These are phyloP conservation scores for Coemansia sp. DNA, from an alignment of 192 early-diverging fungal species.

Conservation along the genomic window DNA sequence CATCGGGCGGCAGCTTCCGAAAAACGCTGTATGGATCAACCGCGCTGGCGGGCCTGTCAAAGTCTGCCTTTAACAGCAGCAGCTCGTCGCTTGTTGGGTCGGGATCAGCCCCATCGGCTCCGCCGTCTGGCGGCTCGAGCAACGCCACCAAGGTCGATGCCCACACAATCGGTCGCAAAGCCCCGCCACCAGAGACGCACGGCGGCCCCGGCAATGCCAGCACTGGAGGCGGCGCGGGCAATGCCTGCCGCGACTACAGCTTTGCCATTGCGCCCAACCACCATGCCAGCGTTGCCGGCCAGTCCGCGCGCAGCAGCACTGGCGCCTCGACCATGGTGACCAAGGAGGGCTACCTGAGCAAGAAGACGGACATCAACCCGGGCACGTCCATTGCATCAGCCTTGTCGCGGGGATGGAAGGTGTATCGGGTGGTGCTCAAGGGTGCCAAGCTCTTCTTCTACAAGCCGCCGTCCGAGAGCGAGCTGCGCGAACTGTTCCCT, in stretches of 20 bases:
- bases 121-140: not conserved
- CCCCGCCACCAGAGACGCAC: conserved; percentile 15
- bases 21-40: conserved; percentile 45
- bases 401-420: conserved; percentile 66
- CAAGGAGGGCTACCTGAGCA: conserved; percentile 67
- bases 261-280: conserved; percentile 36
- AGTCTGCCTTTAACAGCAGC: conserved; percentile 32
- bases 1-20: conserved; percentile 15
- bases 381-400: conserved; percentile 52
- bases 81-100: conserved; percentile 17
- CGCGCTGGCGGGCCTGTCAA: conserved; percentile 21
- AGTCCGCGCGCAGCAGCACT: conserved; percentile 37
- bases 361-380: conserved; percentile 66
- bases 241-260: conserved; percentile 39
- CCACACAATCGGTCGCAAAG: conserved; percentile 21
- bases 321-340: conserved; percentile 18
- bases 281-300: conserved; percentile 6
- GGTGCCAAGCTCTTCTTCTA: conserved; percentile 74
- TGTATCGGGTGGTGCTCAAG: conserved; percentile 65
- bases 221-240: not conserved
- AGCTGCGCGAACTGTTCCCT: conserved; percentile 51
- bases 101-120: not conserved
- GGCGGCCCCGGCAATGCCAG: not conserved
- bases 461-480: conserved; percentile 55
- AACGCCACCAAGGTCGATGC: not conserved